Conservation (phyloP, 1,139 yeast genomes). For the Blastobotrys capitulatus region DNA sequence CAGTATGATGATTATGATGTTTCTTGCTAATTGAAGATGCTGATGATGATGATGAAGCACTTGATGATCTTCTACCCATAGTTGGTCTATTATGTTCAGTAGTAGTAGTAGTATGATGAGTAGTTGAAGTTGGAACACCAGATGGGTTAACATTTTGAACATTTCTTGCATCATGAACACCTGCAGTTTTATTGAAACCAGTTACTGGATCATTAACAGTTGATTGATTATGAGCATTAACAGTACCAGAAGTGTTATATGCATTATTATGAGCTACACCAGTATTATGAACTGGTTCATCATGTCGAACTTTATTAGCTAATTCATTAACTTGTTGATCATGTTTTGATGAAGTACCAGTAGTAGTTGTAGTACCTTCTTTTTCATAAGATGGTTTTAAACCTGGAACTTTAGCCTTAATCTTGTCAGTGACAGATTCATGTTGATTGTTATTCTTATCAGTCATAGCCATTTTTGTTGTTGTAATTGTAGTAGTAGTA, state of each 20-base stretch:
- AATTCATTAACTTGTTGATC: background rate
- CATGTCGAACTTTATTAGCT: background rate
- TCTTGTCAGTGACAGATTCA: background rate
- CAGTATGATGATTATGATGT: background rate
- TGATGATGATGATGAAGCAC: background rate
- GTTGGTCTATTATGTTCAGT: background rate
- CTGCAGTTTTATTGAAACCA: too few relatives aligned
- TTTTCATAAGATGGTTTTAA: background rate
- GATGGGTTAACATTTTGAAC: too few relatives aligned
- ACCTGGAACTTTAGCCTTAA: conserved; percentile 1
- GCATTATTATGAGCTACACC: background rate
- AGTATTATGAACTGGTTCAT: background rate
- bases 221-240: background rate
- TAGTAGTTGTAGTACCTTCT: background rate
- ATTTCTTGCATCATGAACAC: background rate
- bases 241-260: too few relatives aligned
- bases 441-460: background rate
- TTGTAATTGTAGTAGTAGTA: background rate
- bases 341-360: background rate
- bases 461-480: background rate
- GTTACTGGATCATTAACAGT: too few relatives aligned
- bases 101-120: background rate
- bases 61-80: background rate
- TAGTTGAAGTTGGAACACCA: background rate
- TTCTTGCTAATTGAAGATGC: background rate